These are phyloP conservation scores for Agrostemma githago DNA, from an alignment of 148 eudicot species.

Conservation along the genomic window DNA sequence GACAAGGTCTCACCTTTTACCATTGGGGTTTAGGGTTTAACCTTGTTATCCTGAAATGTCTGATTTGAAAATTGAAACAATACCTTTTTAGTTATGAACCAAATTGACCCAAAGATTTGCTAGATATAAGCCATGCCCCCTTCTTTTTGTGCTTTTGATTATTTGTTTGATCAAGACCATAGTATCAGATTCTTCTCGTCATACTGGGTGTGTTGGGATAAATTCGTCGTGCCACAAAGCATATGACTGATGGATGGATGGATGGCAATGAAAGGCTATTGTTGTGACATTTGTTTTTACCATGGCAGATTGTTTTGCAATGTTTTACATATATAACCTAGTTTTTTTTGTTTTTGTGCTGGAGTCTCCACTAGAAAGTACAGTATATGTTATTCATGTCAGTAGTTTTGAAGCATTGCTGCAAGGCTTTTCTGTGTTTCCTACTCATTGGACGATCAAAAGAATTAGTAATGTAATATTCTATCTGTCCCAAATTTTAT, in stretches of 20 bases:
- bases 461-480: neutral
- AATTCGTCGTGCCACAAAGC: neutral
- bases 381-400: neutral
- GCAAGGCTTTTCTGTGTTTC: neutral
- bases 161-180: neutral
- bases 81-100: neutral
- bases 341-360: neutral
- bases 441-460: neutral
- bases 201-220: neutral
- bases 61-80: neutral
- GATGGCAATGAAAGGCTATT: neutral
- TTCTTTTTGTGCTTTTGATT: neutral
- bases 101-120: neutral
- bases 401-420: neutral
- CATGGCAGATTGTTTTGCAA: neutral
- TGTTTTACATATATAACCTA: neutral
- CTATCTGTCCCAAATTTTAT: neutral
- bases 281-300: neutral
- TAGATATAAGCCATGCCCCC: neutral
- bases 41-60: too few species aligned
- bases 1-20: too few species aligned
- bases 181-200: neutral
- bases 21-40: too few species aligned
- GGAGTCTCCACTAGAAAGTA: neutral
- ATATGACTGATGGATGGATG: conserved; percentile 2